Evolutionary conservation across 495 filamentous ascomycete species (phyloP).

Genomic region (Endocarpon pusillum): DNA sequence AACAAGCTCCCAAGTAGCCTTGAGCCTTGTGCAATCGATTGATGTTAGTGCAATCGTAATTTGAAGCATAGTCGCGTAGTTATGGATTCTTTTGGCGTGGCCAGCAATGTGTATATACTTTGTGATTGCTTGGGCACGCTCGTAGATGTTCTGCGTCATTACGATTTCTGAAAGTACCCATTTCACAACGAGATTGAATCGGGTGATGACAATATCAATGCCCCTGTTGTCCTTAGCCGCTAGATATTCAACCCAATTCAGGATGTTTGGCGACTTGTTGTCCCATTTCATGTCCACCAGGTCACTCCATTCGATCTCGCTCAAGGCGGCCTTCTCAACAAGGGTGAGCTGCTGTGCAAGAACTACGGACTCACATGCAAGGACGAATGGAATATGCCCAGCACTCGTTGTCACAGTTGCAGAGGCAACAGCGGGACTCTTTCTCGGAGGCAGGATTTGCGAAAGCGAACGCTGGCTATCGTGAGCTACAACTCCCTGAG

Average conservation of each 20-base stretch:
- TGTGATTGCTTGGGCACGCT: constrained; percentile 66
- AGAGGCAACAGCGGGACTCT: neutral
- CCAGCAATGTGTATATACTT: constrained; percentile 87
- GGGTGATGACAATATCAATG: constrained; percentile 87
- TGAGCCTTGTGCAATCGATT: constrained; percentile 59
- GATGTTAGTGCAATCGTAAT: constrained; percentile 81
- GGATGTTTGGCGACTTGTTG: constrained; percentile 42
- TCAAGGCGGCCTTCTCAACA: constrained; percentile 88
- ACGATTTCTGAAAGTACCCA: constrained; percentile 90
- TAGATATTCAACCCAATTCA: constrained; percentile 86
- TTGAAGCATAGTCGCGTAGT: constrained; percentile 94
- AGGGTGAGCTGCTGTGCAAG: constrained; percentile 90
- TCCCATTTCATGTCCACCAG: constrained; percentile 90
- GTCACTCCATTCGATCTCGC: constrained; percentile 96
- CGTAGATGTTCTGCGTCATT: constrained; percentile 63
- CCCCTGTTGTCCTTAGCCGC: constrained; percentile 64
- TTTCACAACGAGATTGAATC: constrained; percentile 95
- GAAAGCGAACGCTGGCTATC: too few relatives aligned
- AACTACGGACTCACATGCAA: constrained; percentile 76
- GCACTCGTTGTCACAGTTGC: constrained; percentile 11
- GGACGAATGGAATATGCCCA: constrained; percentile 77
- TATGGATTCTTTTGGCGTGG: constrained; percentile 69
- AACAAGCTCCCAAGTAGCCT: constrained; percentile 68
- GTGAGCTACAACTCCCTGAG: constrained; percentile 7
- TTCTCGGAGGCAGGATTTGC: constrained; percentile 9